Base-by-base conservation (phyloP, 2,329 filamentous ascomycete species). In the Diaporthe velutina region DNA sequence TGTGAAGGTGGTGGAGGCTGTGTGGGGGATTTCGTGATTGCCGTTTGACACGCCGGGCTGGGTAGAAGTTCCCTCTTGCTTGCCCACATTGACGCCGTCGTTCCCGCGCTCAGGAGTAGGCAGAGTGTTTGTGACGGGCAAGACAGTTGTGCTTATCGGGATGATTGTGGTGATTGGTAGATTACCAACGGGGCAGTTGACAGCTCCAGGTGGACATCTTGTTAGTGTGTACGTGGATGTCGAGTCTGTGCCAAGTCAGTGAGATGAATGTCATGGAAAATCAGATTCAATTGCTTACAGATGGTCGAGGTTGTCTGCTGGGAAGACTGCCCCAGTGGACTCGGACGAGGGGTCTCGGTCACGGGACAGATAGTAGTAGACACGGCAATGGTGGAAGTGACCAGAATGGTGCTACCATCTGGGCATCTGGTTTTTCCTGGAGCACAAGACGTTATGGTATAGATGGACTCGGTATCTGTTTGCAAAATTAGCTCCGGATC, bases 141-240 rank as follows among this genome's bases (percentile, higher is more conserved):
- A 25, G 2, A 73, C 38, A 2, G 70, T 64, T 15, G 45, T 67
- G 30, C 30, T 54, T 33, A 73, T 30, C 17, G 71, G 55, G n/a
- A 66, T 19, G 33, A 55, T 4, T 1, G 48, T 67, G 40, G 71
- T 64, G 70, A 60, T 64, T 3, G 60, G 54, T 3, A 71, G 15
- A 22, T 40, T 73, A 33, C 58, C 9, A 2, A 50, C 58, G 2
- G 71, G 58, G 10, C 71, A 73, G 33, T 50, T 25, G 12, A 8
- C 4, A 4, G 55, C 40, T 22, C 35, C 30, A 2, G 48, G 71
- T 13, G 71, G 28, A 15, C 71, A 73, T 10, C 48, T 50, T 10
- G 45, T 57, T 13, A 70, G 33, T 2, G 50, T 70, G 1, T 42
- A 70, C 17, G 35, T 42, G 9, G 35, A 33, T 5, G 66, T 38